Evolutionary conservation across 148 eudicot species (phyloP), one percentile per base, ranked within the genome.

Genomic region (Rhododendron vialii): DNA sequence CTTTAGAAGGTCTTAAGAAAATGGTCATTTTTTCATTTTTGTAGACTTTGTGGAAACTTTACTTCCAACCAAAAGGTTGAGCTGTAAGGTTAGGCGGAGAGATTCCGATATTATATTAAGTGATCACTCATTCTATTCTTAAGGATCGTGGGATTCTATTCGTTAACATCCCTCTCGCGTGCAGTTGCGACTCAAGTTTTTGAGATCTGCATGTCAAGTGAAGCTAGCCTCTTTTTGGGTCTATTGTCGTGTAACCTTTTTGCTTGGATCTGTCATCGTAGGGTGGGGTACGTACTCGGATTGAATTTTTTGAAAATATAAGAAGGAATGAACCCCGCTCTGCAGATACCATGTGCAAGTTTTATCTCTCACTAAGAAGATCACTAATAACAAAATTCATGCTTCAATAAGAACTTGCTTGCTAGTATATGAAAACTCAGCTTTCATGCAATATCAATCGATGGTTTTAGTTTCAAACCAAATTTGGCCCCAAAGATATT

Each of bases 231-330:
- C 61, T 55, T 55, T 55, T 55, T 55, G 1, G 0, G 22, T 17
- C 22, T 55, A 4, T 55, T 20, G 1, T 55, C 0, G 6, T 18
- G 6, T 1, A 17, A 0, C 20, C 0, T 15, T 55, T 55, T 55
- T 55, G 5, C 59, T 55, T 4, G 59, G 22, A 30, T 55, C 1
- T 55, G 2, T 55, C 22, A 18, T 55, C 0, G 6, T 55, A 7
- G 22, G 24, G 22, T 55, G 6, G 1, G 6, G 0, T 55, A 18
- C 1, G 0, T 4, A 3, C 0, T 0, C 4, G 1, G 20, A 55
- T 55, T 18, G 20, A 55, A 1, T 4, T 55, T 55, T 55, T 11
- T 55, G 18, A 17, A 55, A 18, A 1, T 1, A 18, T 18, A 20
- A 20, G 2, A 51, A 13, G 15, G 1, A 17, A 55, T 55, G 24